Evolutionary conservation across 2,329 filamentous ascomycete genomes (phyloP).

Genomic region (Colletotrichum sp.): DNA sequence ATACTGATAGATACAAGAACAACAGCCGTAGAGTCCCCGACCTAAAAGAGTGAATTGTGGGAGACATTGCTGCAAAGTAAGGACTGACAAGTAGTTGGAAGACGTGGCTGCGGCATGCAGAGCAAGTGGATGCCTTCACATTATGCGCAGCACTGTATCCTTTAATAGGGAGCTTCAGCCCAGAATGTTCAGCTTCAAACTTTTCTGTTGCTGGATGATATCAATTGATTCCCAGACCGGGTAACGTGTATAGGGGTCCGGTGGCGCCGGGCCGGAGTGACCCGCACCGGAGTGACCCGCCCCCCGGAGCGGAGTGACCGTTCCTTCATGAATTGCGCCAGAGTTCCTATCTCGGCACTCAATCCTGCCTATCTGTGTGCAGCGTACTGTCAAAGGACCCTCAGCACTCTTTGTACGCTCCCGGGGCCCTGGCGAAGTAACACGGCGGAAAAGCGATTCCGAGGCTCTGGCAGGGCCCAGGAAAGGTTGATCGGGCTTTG

Average conservation of each 20-base stretch:
- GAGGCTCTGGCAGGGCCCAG: background rate
- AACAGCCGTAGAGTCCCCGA: background rate
- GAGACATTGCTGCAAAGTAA: background rate
- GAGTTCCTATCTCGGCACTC: background rate
- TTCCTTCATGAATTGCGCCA: background rate
- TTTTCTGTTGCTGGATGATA: background rate
- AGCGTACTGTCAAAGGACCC: background rate
- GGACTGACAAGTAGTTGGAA: background rate
- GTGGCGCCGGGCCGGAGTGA: background rate
- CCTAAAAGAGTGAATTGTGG: rapidly evolving
- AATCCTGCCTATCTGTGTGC: background rate
- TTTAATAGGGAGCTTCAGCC: background rate
- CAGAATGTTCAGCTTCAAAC: rapidly evolving
- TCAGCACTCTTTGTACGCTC: background rate
- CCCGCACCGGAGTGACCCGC: no score
- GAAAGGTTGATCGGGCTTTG: background rate
- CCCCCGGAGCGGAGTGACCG: background rate
- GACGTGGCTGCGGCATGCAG: background rate
- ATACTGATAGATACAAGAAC: background rate
- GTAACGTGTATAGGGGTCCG: background rate
- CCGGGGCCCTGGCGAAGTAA: background rate
- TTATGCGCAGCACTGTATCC: background rate
- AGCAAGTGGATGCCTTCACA: background rate
- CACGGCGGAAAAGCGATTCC: background rate
- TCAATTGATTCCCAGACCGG: background rate